phyloP scores from a whole-genome alignment of 208 protist species.

The Leptomonas seymouri region DNA sequence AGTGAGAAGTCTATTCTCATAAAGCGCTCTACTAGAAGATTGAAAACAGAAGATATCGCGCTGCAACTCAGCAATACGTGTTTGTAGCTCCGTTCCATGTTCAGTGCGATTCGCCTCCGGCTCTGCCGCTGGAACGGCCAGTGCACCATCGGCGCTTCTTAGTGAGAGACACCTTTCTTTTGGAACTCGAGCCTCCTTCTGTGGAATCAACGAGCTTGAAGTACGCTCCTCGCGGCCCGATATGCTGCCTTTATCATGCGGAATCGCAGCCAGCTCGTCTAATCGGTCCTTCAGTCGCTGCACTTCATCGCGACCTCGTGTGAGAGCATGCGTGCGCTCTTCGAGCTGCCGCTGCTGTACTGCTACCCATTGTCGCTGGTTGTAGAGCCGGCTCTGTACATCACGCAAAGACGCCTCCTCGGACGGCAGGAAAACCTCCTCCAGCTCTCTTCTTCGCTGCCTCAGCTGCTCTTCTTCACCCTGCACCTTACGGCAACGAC shows the following conservation, averaged over 20 bases:
- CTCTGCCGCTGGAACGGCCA: background rate
- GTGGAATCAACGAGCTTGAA: background rate
- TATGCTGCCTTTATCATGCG: background rate
- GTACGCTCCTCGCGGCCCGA: background rate
- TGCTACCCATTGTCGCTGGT: slow-evolving; percentile 4
- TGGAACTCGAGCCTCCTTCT: background rate
- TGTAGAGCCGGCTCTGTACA: slow-evolving; percentile 18
- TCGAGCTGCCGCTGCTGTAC: slow-evolving; percentile 7
- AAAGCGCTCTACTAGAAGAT: background rate
- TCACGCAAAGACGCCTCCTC: slow-evolving; percentile 11
- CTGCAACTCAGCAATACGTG: slow-evolving; percentile 1
- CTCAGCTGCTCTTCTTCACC: slow-evolving; percentile 1
- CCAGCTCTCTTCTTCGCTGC: slow-evolving; percentile 7
- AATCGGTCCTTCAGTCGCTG: slow-evolving; percentile 19
- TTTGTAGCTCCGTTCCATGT: background rate
- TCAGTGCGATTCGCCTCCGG: background rate
- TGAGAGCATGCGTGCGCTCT: slow-evolving; percentile 2
- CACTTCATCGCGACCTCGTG: slow-evolving; percentile 13
- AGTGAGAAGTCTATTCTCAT: slow-evolving; percentile 6
- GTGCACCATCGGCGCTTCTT: background rate
- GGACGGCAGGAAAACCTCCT: slow-evolving; percentile 8
- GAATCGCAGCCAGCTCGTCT: slow-evolving; percentile 1
- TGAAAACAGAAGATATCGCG: background rate
- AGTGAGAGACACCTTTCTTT: background rate
- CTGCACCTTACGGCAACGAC: background rate